Percentiles rank a stretch among this genome's conserved stretches.
Evolutionary conservation across 768 basidiomycete genomes (phyloP).

Genomic region (Serendipita sp.): DNA sequence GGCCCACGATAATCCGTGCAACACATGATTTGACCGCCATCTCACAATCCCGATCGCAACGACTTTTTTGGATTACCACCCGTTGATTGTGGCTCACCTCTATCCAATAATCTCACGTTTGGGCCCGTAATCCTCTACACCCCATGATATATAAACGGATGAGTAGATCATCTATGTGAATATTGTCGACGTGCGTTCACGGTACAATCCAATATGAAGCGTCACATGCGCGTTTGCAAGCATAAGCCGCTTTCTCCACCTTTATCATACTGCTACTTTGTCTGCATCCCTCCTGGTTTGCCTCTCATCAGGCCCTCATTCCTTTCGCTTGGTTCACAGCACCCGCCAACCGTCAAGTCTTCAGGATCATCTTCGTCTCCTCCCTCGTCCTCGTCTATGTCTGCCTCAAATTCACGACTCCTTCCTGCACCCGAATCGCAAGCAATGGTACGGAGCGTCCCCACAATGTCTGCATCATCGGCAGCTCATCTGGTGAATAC

Average conservation of each 20-base stretch:
- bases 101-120: no score
- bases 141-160: background rate
- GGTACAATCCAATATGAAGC: background rate
- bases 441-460: no score
- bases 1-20: no score
- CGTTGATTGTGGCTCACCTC: background rate
- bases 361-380: no score
- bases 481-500: no score
- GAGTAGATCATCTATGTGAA: background rate
- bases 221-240: background rate
- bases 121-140: background rate
- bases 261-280: background rate
- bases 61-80: background rate
- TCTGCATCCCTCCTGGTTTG: background rate
- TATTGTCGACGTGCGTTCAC: slow-evolving; percentile 1
- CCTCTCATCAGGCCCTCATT: background rate
- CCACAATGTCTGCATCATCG: no score
- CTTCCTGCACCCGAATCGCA: no score
- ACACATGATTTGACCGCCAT: background rate
- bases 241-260: slow-evolving; percentile 1
- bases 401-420: no score
- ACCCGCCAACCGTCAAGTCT: no score
- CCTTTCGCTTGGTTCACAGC: no score
- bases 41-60: background rate
- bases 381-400: no score